Base-by-base conservation (phyloP, 2,329 filamentous ascomycete species). In the Exophiala viscosa region DNA sequence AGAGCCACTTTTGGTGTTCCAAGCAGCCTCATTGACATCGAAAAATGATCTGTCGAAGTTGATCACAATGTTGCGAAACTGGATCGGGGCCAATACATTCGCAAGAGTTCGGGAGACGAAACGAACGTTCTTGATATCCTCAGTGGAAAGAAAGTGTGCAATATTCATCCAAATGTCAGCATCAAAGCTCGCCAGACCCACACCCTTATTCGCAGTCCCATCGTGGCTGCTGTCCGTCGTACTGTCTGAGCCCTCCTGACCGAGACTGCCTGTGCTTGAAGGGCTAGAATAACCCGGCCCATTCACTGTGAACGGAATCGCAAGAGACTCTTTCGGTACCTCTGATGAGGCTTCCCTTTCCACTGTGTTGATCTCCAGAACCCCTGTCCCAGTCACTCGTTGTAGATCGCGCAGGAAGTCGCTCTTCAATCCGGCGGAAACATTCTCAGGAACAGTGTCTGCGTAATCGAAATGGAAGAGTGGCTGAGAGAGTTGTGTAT, bases 41-140 rank as follows among this genome's bases (percentile, higher is more conserved):
- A 58, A 85, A 18, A 87, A 78, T 59, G 85, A 79, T 1, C 81
- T 77, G 38, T 78, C 80, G 69, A 87, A 88, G 1, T 82, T 81
- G 1, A 85, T 80, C 5, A 87, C 82, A 7, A 85, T 79, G 40
- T 81, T 82, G 51, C 76, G 73, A 65, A 86, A 87, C 41, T 85
- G 75, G 36, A 75, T 71, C 35, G 74, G 71, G 0, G 82, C 83
- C 1, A 84, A 74, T 54, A 79, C 80, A 10, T 65, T 59, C 54
- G 86, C 81, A 55, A 83, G 81, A 50, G 84, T 81, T 34, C 70
- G 73, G 62, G 75, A 81, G 2, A 86, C 83, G 3, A 86, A 70
- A 4, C 85, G 80, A 67, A 87, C 74, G 28, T 70, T 74, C 65
- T 82, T 80, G 45, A 86, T 72, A 55, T 84, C 80, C 32, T 77